phyloP scores from a whole-genome alignment of 164 flowering plant species.

The Chloranthus sessilifolius region DNA sequence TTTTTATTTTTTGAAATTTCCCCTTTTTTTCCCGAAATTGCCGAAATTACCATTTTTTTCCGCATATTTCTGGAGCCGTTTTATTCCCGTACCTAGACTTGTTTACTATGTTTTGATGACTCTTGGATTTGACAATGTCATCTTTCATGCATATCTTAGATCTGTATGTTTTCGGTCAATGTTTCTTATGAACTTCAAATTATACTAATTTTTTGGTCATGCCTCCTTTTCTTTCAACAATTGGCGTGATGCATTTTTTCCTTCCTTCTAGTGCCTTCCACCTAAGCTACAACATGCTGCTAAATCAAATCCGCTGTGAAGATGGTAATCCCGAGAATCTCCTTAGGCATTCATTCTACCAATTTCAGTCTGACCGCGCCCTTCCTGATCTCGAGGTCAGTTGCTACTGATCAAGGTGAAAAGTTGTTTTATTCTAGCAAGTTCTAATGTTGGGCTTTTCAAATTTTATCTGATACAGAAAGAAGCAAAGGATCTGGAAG shows the following conservation, averaged over 20 bases:
- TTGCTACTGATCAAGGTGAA: constrained; percentile 7
- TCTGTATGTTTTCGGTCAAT: neutral
- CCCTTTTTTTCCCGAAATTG: too few relatives aligned
- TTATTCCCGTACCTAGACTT: too few relatives aligned
- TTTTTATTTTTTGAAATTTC: too few relatives aligned
- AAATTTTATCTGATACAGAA: constrained; percentile 45
- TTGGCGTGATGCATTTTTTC: constrained; percentile 5
- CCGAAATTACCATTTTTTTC: too few relatives aligned
- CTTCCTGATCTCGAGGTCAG: constrained; percentile 92
- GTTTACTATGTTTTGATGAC: too few relatives aligned
- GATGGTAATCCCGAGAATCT: constrained; percentile 91
- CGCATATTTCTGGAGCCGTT: too few relatives aligned
- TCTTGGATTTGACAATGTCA: too few relatives aligned
- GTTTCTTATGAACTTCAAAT: too few relatives aligned
- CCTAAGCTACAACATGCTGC: constrained; percentile 94
- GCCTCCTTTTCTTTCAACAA: too few relatives aligned
- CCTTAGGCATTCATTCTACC: constrained; percentile 92
- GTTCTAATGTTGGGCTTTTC: neutral
- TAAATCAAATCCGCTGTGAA: constrained; percentile 91
- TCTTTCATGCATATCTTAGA: neutral
- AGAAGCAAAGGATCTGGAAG: constrained; percentile 74
- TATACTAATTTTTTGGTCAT: too few relatives aligned
- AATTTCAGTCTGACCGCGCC: constrained; percentile 94
- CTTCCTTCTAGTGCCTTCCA: constrained; percentile 80
- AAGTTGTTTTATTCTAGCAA: constrained; percentile 5